Percentiles rank a stretch among this genome's conserved stretches.
Evolutionary conservation across 1,284 basidiomycete genomes (phyloP).

Genomic region (Moesziomyces globuligerus): DNA sequence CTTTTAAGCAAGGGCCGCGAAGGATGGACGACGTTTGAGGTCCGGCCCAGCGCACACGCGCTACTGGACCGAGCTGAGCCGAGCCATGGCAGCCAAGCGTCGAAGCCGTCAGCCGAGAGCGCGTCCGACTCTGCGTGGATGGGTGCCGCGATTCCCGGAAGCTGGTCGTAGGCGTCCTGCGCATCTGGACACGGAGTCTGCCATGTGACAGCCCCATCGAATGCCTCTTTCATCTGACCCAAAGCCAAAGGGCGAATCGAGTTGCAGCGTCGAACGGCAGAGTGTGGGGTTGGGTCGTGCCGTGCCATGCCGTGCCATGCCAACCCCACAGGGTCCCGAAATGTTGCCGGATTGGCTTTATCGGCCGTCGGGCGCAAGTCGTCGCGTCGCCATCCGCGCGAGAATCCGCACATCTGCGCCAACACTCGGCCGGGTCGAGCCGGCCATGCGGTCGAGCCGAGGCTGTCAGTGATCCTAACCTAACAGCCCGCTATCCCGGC

Average conservation of each 20-base stretch:
- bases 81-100: neutral
- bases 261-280: too few relatives aligned
- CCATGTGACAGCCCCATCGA: neutral
- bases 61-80: neutral
- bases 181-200: neutral
- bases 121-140: too few relatives aligned
- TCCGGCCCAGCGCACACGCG: neutral
- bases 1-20: neutral
- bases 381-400: slow-evolving; percentile 11
- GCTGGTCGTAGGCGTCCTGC: neutral
- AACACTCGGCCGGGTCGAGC: slow-evolving; percentile 22
- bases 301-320: neutral
- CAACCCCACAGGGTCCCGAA: slow-evolving; percentile 11
- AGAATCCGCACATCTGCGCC: neutral
- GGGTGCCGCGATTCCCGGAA: too few relatives aligned
- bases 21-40: neutral
- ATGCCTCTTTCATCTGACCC: neutral
- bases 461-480: too few relatives aligned
- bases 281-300: too few relatives aligned
- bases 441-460: too few relatives aligned
- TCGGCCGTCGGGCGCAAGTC: slow-evolving; percentile 28
- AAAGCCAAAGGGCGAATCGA: too few relatives aligned
- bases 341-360: slow-evolving; percentile 15
- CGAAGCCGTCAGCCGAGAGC: neutral
- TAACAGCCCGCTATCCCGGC: too few relatives aligned